Evolutionary conservation across 75 land plant species (phyloP).

Genomic region (Selaginella tamariscina): DNA sequence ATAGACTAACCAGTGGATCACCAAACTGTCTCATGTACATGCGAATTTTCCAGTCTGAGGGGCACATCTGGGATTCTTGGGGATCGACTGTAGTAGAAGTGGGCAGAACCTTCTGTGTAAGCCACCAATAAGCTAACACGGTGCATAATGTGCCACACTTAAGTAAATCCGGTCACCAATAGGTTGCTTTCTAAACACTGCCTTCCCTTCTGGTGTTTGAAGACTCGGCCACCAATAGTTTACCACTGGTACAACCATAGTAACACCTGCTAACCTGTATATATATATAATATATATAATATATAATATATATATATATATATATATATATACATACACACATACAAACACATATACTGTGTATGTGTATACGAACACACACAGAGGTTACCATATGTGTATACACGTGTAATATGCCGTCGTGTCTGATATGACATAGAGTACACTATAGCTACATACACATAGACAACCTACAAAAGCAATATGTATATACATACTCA

Average conservation of each 20-base stretch:
- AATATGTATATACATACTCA: too few species aligned
- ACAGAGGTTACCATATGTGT: too few species aligned
- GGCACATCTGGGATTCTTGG: not conserved
- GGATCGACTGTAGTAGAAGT: not conserved
- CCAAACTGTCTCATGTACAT: not conserved
- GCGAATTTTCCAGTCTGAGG: not conserved
- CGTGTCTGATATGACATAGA: too few species aligned
- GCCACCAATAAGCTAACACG: constrained; percentile 19
- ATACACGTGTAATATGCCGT: too few species aligned
- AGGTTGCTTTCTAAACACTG: constrained; percentile 36
- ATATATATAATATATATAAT: too few species aligned
- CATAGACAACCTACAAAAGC: too few species aligned
- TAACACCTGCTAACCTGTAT: constrained; percentile 70
- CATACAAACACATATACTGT: too few species aligned
- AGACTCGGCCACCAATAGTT: constrained; percentile 81
- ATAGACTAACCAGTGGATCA: too few species aligned
- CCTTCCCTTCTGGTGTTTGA: constrained; percentile 36
- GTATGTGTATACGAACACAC: too few species aligned
- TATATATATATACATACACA: too few species aligned
- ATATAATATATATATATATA: too few species aligned
- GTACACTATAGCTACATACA: too few species aligned
- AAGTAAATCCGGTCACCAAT: constrained; percentile 35
- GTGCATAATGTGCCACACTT: constrained; percentile 51
- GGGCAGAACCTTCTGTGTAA: constrained; percentile 1
- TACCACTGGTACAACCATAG: constrained; percentile 52